Conservation (phyloP, 1,139 yeast species). For the Chernovozyma aurita region DNA sequence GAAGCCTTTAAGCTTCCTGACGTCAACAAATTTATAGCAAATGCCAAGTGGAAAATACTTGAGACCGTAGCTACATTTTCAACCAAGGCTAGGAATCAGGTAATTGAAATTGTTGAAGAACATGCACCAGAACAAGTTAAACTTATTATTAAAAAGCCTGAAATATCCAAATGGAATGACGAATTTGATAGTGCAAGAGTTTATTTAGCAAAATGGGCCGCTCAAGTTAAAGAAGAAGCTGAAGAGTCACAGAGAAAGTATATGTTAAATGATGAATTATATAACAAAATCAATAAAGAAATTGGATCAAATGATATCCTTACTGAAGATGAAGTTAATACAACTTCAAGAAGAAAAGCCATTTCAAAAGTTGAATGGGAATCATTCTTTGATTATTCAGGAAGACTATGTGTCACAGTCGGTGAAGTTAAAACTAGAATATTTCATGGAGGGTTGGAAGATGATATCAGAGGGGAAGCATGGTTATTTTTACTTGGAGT, state of each 20-base stretch:
- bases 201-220: slow-evolving; percentile 95
- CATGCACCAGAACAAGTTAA: slow-evolving; percentile 64
- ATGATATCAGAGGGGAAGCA: slow-evolving; percentile 59
- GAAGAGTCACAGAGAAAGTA: slow-evolving; percentile 62
- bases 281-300: slow-evolving; percentile 59
- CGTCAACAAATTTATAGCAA: slow-evolving; percentile 49
- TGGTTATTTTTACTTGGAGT: slow-evolving; percentile 86
- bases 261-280: slow-evolving; percentile 58
- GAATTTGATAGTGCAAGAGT: slow-evolving; percentile 92
- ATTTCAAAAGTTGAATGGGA: slow-evolving; percentile 77
- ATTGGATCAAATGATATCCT: slow-evolving; percentile 60
- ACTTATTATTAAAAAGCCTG: slow-evolving; percentile 67
- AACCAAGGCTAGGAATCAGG: slow-evolving; percentile 59
- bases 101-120: slow-evolving; percentile 56
- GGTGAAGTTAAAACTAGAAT: slow-evolving; percentile 75
- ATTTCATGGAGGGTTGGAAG: slow-evolving; percentile 84
- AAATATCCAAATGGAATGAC: slow-evolving; percentile 73
- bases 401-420: slow-evolving; percentile 67
- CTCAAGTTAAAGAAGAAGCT: slow-evolving; percentile 90
- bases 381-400: slow-evolving; percentile 73
- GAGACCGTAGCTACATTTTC: slow-evolving; percentile 84
- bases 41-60: slow-evolving; percentile 81
- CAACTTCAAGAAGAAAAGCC: slow-evolving; percentile 62
- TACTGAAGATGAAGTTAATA: slow-evolving; percentile 56
- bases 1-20: slow-evolving; percentile 31